A percentile compares a stretch with the other conserved stretches of the same genome.
These are phyloP conservation scores for Metarhizium anisopliae DNA, from an alignment of 2,329 filamentous ascomycete species.

Conservation along the genomic window DNA sequence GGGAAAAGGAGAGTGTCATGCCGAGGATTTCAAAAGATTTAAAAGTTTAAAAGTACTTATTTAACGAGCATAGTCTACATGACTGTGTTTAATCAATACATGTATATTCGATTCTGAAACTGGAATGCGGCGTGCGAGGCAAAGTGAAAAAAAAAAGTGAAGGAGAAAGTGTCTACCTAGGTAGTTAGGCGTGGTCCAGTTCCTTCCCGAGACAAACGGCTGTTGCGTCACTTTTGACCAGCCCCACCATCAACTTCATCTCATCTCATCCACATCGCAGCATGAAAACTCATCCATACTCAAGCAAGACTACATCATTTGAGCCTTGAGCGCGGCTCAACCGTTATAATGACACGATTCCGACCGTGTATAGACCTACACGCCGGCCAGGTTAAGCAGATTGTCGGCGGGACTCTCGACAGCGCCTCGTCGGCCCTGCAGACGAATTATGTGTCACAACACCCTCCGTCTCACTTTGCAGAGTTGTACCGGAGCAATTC, in stretches of 20 bases:
- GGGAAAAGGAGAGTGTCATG: background rate
- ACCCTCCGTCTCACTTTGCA: conserved; percentile 75
- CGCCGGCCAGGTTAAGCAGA: conserved; percentile 96
- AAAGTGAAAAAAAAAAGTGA: background rate
- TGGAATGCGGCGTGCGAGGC: no score
- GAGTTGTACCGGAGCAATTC: conserved; percentile 67
- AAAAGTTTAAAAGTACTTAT: background rate
- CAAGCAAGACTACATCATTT: background rate
- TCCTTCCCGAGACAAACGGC: no score
- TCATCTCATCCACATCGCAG: background rate
- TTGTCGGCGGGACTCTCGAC: conserved; percentile 88
- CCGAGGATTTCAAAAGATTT: background rate
- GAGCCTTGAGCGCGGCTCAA: background rate
- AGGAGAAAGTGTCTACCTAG: no score
- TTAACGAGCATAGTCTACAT: background rate
- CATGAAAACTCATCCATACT: background rate
- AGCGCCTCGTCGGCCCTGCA: conserved; percentile 57
- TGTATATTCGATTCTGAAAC: no score
- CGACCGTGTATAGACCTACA: conserved; percentile 96
- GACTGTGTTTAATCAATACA: no score
- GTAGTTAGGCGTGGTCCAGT: no score
- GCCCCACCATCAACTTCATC: background rate
- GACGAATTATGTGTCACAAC: conserved; percentile 86
- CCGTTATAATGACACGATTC: conserved; percentile 71
- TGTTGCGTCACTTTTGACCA: background rate